phyloP scores from a whole-genome alignment of 305 asterid genomes.

The Ilex paraguariensis region DNA sequence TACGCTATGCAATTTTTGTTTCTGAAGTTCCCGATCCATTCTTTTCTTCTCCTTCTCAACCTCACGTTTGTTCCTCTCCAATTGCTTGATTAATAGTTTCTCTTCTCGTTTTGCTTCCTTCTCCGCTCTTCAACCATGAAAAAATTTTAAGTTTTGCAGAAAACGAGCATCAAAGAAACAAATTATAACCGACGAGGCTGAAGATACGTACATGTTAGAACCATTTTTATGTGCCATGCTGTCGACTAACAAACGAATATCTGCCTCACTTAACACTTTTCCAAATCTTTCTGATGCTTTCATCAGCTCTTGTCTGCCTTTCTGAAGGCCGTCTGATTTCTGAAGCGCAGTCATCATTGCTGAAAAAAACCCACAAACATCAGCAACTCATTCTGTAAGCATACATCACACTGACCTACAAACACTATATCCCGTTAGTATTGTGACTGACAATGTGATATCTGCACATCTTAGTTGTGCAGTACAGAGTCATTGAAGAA shows the following conservation, averaged over 20 bases:
- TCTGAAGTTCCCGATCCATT: slow-evolving; percentile 59
- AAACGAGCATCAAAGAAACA: slow-evolving; percentile 14
- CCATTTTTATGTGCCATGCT: slow-evolving; percentile 42
- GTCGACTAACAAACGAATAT: slow-evolving; percentile 49
- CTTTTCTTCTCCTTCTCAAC: slow-evolving; percentile 74
- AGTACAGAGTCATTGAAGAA: no score
- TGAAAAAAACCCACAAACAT: slow-evolving; percentile 27
- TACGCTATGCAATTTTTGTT: slow-evolving; percentile 73
- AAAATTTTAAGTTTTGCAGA: slow-evolving; percentile 1
- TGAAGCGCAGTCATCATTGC: slow-evolving; percentile 61
- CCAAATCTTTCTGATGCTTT: slow-evolving; percentile 71
- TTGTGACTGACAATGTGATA: no score
- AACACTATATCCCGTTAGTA: no score
- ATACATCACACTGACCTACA: neutral
- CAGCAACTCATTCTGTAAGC: slow-evolving; percentile 1
- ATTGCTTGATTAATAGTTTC: slow-evolving; percentile 53
- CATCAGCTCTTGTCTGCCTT: slow-evolving; percentile 42
- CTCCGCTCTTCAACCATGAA: slow-evolving; percentile 60
- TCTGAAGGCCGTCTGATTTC: slow-evolving; percentile 35
- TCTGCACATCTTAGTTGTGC: no score
- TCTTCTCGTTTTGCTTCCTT: slow-evolving; percentile 61
- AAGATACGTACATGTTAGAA: slow-evolving; percentile 56
- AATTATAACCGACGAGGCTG: slow-evolving; percentile 6
- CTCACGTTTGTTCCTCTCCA: slow-evolving; percentile 71
- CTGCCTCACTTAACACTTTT: slow-evolving; percentile 65